These are phyloP conservation scores for Saccharomycopsis lassenensis DNA, from an alignment of 805 yeast genomes.

Conservation along the genomic window DNA sequence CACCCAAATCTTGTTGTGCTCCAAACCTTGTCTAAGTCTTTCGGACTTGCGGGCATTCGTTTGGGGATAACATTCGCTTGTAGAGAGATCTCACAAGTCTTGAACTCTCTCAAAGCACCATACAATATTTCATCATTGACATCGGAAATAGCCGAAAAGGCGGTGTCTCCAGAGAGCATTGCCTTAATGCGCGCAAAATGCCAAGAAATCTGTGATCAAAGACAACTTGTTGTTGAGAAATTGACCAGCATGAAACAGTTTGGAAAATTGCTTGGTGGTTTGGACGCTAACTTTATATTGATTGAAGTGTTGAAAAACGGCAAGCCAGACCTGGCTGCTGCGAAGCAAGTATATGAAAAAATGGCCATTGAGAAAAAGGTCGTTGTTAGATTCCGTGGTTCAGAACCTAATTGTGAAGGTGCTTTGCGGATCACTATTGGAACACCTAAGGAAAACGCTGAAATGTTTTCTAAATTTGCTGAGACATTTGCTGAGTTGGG, in stretches of 20 bases:
- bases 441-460: slow-evolving; percentile 60
- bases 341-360: slow-evolving; percentile 50
- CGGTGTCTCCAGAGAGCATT: slow-evolving; percentile 51
- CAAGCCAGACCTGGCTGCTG: slow-evolving; percentile 55
- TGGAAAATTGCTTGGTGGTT: slow-evolving; percentile 70
- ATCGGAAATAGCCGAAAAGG: slow-evolving; percentile 62
- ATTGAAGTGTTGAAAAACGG: slow-evolving; percentile 61
- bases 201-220: slow-evolving; percentile 39
- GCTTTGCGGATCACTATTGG: slow-evolving; percentile 84
- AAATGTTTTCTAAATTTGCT: slow-evolving; percentile 40
- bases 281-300: slow-evolving; percentile 78
- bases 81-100: slow-evolving; percentile 45
- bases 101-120: slow-evolving; percentile 92
- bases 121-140: slow-evolving; percentile 84
- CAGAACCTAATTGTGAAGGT: slow-evolving; percentile 81
- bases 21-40: slow-evolving; percentile 90
- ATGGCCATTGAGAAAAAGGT: slow-evolving; percentile 67
- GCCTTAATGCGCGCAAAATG: slow-evolving; percentile 47
- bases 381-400: slow-evolving; percentile 87
- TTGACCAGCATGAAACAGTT: slow-evolving; percentile 50
- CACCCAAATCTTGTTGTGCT: slow-evolving; percentile 77
- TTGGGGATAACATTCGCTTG: slow-evolving; percentile 71
- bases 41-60: slow-evolving; percentile 93
- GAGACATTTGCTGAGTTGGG: slow-evolving; percentile 23
- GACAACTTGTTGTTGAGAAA: slow-evolving; percentile 39